Evolutionary conservation across 2,329 filamentous ascomycete genomes (phyloP), one percentile per base, ranked within the genome.

Genomic region (Fusarium tjaetaba): DNA sequence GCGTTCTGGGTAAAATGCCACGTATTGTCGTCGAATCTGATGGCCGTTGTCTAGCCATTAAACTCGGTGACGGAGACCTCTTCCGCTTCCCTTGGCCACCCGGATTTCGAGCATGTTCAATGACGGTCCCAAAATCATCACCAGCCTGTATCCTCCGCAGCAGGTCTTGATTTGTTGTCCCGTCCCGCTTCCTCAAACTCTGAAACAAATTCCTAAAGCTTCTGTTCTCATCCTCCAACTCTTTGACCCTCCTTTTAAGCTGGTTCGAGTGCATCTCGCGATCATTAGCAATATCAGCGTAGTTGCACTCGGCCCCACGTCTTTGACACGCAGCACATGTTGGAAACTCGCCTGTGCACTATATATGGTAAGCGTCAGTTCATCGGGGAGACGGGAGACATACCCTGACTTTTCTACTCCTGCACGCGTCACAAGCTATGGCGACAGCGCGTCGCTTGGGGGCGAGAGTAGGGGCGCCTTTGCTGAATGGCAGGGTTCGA

Each of bases 301-400:
- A 55, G 7, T 28, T 7, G 1, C 51, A 41, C 15, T 28, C 51
- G 15, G 1, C 24, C 1, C 34, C 51, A 41, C 51, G 51, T 2
- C 20, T 7, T 5, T 55, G 7, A 18, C 51, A 55, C 1, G 20
- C 34, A 3, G 4, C 5, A 30, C 51, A 55, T 18, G 20, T 41
- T 0, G 51, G 51, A 18, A 28, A 18, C 20, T 55, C 24, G 24
- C 20, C 34, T 0, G 24, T 55, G 11, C 20, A 55, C 24, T 55
- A n/a, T 2, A n/a, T 8, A 3, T 10, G n/a, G 26, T 28, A 55
- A 39, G 51, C 3, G 11, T 13, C 4, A 3, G 5, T 22, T 22
- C 18, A 2, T 2, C 2, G 1, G 14, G 10, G n/a, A 2, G 10
- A 0, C 2, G 24, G 1, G 10, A 26, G 14, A 16, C 5, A 1